A percentile compares a stretch with the other conserved stretches of the same genome.
These are phyloP conservation scores for Corinectria fuckeliana DNA, from an alignment of 2,329 filamentous ascomycete genomes.

Conservation along the genomic window DNA sequence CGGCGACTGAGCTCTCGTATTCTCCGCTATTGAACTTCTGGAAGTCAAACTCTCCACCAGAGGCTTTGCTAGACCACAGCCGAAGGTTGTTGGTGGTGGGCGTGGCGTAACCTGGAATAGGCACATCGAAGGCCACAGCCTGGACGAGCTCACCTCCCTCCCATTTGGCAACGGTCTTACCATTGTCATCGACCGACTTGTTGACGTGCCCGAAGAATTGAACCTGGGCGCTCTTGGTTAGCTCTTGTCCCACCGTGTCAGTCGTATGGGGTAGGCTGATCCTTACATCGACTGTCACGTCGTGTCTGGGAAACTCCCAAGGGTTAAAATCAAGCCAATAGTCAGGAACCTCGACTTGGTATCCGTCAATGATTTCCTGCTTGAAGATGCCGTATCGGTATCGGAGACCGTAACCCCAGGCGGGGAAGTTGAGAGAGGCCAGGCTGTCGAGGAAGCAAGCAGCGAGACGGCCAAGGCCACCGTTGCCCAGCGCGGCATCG, in stretches of 20 bases:
- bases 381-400: conserved; percentile 99
- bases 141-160: conserved; percentile 92
- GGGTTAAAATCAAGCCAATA: conserved; percentile 99
- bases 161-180: conserved; percentile 79
- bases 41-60: conserved; percentile 97
- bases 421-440: conserved; percentile 91
- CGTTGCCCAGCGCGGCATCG: conserved; percentile 94
- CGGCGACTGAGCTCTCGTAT: conserved; percentile 97
- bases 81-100: conserved; percentile 94
- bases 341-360: conserved; percentile 97
- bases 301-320: conserved; percentile 96
- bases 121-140: conserved; percentile 92
- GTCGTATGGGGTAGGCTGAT: background rate
- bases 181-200: conserved; percentile 76
- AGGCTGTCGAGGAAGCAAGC: conserved; percentile 97
- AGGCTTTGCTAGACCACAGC: conserved; percentile 97
- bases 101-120: conserved; percentile 89
- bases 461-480: conserved; percentile 90
- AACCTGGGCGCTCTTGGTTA: conserved; percentile 57
- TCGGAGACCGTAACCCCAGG: conserved; percentile 95
- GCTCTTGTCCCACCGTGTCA: background rate
- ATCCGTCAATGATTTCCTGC: conserved; percentile 97
- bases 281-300: conserved; percentile 85
- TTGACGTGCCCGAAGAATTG: conserved; percentile 92
- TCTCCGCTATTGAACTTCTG: conserved; percentile 99